These are phyloP conservation scores for Zygoascus ofunaensis DNA, from an alignment of 805 yeast species.

Conservation along the genomic window DNA sequence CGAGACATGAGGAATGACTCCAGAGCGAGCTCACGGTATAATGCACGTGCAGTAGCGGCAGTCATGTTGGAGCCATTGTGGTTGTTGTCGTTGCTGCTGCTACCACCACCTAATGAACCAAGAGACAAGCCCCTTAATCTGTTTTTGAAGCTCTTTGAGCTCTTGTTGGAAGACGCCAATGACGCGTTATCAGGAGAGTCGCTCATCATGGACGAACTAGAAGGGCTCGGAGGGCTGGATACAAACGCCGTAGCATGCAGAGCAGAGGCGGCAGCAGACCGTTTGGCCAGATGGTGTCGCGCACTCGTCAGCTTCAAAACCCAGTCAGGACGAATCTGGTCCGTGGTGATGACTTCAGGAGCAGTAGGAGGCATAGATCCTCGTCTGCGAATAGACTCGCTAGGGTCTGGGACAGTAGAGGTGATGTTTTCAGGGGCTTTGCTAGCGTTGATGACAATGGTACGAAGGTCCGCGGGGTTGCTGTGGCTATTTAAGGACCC, in stretches of 20 bases:
- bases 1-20: neutral
- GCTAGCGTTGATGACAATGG: constrained; percentile 3
- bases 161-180: constrained; percentile 2
- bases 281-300: constrained; percentile 65
- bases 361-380: constrained; percentile 58
- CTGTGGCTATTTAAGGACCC: neutral
- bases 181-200: constrained; percentile 5
- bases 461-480: neutral
- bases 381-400: constrained; percentile 18
- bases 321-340: constrained; percentile 89
- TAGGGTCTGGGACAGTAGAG: constrained; percentile 1
- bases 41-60: constrained; percentile 1
- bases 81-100: constrained; percentile 11
- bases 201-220: constrained; percentile 13
- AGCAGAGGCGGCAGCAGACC: constrained; percentile 91
- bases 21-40: neutral
- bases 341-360: constrained; percentile 67
- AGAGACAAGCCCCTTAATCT: constrained; percentile 18
- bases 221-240: constrained; percentile 21
- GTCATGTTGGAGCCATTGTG: constrained; percentile 8
- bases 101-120: constrained; percentile 4
- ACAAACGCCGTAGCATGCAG: constrained; percentile 75
- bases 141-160: constrained; percentile 10
- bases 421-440: constrained; percentile 1
- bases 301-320: constrained; percentile 63